These are phyloP conservation scores for Chaetomium sp. DNA, from an alignment of 2,329 filamentous ascomycete species.

Conservation along the genomic window DNA sequence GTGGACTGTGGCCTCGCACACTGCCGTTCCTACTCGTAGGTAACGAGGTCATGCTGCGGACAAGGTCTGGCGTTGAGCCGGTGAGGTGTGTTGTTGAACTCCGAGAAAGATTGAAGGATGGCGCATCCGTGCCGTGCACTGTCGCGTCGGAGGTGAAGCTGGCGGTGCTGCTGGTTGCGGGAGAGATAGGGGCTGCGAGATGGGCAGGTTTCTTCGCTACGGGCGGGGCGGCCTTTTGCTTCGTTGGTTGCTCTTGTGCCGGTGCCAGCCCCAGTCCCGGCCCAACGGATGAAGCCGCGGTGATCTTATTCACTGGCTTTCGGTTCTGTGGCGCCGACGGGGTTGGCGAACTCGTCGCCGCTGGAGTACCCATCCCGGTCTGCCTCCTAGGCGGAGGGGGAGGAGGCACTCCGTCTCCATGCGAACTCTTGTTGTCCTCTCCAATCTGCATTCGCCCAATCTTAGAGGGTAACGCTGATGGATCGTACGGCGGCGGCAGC, in stretches of 20 bases:
- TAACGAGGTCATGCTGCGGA: neutral
- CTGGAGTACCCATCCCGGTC: slow-evolving; percentile 16
- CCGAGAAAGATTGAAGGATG: slow-evolving; percentile 9
- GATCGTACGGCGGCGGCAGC: slow-evolving; percentile 46
- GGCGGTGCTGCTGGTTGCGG: slow-evolving; percentile 21
- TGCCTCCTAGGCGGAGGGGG: slow-evolving; percentile 39
- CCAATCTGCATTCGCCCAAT: slow-evolving; percentile 37
- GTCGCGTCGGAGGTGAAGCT: slow-evolving; percentile 4
- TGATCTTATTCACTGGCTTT: slow-evolving; percentile 23
- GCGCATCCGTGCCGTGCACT: neutral
- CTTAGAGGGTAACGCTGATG: slow-evolving; percentile 40
- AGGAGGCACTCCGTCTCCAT: slow-evolving; percentile 20
- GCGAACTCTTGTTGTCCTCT: slow-evolving; percentile 32
- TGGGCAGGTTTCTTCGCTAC: slow-evolving; percentile 59
- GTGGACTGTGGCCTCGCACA: neutral
- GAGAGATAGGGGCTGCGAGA: slow-evolving; percentile 33
- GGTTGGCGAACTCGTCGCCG: slow-evolving; percentile 2
- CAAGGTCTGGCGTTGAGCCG: neutral
- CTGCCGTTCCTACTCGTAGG: slow-evolving; percentile 6
- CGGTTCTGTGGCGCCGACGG: slow-evolving; percentile 11
- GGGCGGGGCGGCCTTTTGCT: slow-evolving; percentile 44
- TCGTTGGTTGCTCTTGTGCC: slow-evolving; percentile 30
- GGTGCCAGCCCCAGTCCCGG: slow-evolving; percentile 32
- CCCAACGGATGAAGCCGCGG: slow-evolving; percentile 25
- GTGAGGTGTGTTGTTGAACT: slow-evolving; percentile 11